phyloP scores from a whole-genome alignment of 192 early-diverging fungal species.

The Thamnidium elegans region DNA sequence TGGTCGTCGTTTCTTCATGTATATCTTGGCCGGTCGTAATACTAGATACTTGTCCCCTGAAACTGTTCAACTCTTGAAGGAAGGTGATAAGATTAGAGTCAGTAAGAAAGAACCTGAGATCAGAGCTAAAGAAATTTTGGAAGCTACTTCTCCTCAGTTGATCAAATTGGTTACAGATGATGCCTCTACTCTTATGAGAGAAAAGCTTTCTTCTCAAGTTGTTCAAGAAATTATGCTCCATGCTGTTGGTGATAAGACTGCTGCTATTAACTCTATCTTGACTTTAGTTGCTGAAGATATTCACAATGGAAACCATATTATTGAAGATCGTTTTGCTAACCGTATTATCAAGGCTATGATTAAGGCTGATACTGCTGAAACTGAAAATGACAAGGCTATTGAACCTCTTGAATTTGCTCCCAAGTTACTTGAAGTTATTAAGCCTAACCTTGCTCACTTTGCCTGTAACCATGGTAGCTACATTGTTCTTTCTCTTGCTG shows the following conservation, averaged over 20 bases:
- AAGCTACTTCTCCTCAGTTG: slow-evolving; percentile 57
- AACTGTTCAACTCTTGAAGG: slow-evolving; percentile 65
- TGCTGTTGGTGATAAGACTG: slow-evolving; percentile 46
- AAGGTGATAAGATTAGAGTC: slow-evolving; percentile 56
- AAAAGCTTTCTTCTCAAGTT: slow-evolving; percentile 66
- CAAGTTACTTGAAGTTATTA: slow-evolving; percentile 29
- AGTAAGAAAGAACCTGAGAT: slow-evolving; percentile 84
- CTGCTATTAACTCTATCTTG: slow-evolving; percentile 42
- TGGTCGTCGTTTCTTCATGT: slow-evolving; percentile 78
- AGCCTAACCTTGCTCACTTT: slow-evolving; percentile 33
- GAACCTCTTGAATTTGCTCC: slow-evolving; percentile 37
- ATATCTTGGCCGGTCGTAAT: slow-evolving; percentile 75
- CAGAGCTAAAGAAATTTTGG: slow-evolving; percentile 67
- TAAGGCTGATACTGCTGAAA: slow-evolving; percentile 36
- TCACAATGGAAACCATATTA: slow-evolving; percentile 37
- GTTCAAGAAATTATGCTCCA: slow-evolving; percentile 70
- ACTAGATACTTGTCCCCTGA: slow-evolving; percentile 69
- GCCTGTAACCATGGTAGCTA: slow-evolving; percentile 40
- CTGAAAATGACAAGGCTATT: slow-evolving; percentile 31
- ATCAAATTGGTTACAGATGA: slow-evolving; percentile 53
- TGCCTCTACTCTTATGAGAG: slow-evolving; percentile 56
- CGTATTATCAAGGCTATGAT: slow-evolving; percentile 52
- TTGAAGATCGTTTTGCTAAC: slow-evolving; percentile 47
- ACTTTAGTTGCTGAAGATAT: slow-evolving; percentile 38
- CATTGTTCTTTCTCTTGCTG: slow-evolving; percentile 37